phyloP scores from a whole-genome alignment of 2,329 filamentous ascomycete genomes.

The Fusarium nematophilum region DNA sequence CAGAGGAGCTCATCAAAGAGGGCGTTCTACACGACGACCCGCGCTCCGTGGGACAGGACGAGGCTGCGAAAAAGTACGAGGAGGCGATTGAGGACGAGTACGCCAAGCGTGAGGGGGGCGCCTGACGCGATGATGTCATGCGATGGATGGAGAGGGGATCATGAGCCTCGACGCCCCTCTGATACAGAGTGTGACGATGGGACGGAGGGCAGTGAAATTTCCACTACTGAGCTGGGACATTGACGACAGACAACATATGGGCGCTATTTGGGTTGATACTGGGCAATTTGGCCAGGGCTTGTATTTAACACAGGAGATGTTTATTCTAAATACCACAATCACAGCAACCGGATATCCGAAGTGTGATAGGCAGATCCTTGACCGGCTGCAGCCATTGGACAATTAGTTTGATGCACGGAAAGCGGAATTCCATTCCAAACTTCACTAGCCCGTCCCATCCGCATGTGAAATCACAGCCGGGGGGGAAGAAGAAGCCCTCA shows the following conservation, averaged over 20 bases:
- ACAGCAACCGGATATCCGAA: conserved; percentile 6
- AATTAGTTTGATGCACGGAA: conserved; percentile 11
- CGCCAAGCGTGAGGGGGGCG: conserved; percentile 71
- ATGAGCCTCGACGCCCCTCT: conserved; percentile 32
- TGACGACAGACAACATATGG: conserved; percentile 16
- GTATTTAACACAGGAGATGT: conserved; percentile 7
- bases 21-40: conserved; percentile 81
- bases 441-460: conserved; percentile 13
- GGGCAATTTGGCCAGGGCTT: conserved; percentile 3
- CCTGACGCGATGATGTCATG: conserved; percentile 55
- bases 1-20: conserved; percentile 80
- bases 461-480: conserved; percentile 14
- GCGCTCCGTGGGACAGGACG: conserved; percentile 53
- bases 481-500: conserved; percentile 14
- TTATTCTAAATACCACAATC: conserved; percentile 5
- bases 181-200: conserved; percentile 10
- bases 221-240: conserved; percentile 1
- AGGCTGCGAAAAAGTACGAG: conserved; percentile 64
- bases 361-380: conserved; percentile 16
- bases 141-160: conserved; percentile 19
- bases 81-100: conserved; percentile 74
- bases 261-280: conserved; percentile 4
- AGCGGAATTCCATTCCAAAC: conserved; percentile 21
- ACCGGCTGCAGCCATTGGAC: conserved; percentile 14
- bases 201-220: conserved; percentile 16